Conservation (phyloP, 2,329 filamentous ascomycete genomes). For the Pseudocercospora eumusae region DNA sequence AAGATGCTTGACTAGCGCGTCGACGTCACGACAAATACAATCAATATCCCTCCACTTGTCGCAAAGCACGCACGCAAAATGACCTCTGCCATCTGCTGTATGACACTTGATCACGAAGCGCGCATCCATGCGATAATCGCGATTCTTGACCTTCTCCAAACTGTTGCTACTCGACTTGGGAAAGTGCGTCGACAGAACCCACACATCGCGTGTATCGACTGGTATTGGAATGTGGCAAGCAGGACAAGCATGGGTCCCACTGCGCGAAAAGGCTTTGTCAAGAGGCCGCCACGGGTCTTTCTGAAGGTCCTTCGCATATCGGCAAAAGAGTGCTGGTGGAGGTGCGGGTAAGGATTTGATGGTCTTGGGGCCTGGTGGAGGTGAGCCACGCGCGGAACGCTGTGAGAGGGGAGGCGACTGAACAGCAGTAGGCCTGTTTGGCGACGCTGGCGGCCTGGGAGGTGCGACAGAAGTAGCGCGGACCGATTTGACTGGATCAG, state of each 20-base stretch:
- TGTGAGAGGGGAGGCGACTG: constrained; percentile 6
- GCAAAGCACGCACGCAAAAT: constrained; percentile 32
- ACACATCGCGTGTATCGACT: constrained; percentile 30
- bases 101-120: constrained; percentile 32
- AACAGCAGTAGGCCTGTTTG: constrained; percentile 4
- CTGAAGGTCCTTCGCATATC: constrained; percentile 26
- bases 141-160: constrained; percentile 12
- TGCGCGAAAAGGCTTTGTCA: constrained; percentile 21
- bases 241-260: constrained; percentile 27
- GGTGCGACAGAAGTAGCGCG: constrained; percentile 14
- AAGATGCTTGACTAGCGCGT: constrained; percentile 32
- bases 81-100: constrained; percentile 19
- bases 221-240: constrained; percentile 28
- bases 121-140: constrained; percentile 29
- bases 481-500: constrained; percentile 8
- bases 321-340: constrained; percentile 23
- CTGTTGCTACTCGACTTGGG: constrained; percentile 8
- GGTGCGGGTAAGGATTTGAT: constrained; percentile 25
- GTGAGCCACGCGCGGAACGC: constrained; percentile 11
- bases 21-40: constrained; percentile 30
- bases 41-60: constrained; percentile 25
- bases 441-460: constrained; percentile 13
- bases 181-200: constrained; percentile 26
- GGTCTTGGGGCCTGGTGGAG: constrained; percentile 6
- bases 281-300: constrained; percentile 17